Conservation (phyloP, 257 asterid species). For the Oldenlandia corymbosa region DNA sequence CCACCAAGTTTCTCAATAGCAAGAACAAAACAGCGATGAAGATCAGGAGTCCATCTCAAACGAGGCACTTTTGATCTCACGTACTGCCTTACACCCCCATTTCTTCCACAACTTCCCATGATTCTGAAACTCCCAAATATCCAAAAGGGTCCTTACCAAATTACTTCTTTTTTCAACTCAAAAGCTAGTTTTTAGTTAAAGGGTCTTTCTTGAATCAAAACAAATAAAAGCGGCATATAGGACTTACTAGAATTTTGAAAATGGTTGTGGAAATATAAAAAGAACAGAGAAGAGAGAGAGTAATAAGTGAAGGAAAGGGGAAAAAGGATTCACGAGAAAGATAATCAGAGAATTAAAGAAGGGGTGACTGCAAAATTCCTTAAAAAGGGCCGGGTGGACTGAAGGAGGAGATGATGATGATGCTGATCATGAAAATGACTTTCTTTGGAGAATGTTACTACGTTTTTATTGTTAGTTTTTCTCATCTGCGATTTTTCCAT, state of each 20-base stretch:
- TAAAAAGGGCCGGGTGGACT: slow-evolving; percentile 12
- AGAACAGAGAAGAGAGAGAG: not conserved
- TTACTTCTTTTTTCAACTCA: not conserved
- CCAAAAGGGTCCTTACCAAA: slow-evolving; percentile 12
- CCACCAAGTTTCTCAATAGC: slow-evolving; percentile 74
- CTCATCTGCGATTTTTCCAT: not conserved
- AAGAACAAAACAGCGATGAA: slow-evolving; percentile 69
- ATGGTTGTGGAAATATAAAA: not conserved
- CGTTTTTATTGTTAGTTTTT: not conserved
- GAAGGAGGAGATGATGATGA: slow-evolving; percentile 9
- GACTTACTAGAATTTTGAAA: no score
- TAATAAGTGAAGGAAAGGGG: not conserved
- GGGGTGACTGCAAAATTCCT: slow-evolving; percentile 11
- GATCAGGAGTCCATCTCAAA: slow-evolving; percentile 84
- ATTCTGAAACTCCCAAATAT: not conserved
- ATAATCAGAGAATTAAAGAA: not conserved
- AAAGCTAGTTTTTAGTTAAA: not conserved
- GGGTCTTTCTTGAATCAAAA: not conserved
- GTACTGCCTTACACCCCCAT: slow-evolving; percentile 66
- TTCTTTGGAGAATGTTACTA: not conserved
- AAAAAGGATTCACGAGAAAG: not conserved
- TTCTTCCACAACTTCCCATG: slow-evolving; percentile 54
- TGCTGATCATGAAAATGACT: not conserved
- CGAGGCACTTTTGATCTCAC: slow-evolving; percentile 73
- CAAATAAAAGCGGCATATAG: no score